These are phyloP conservation scores for Hydnum rufescens DNA, from an alignment of 768 basidiomycete genomes.

Conservation along the genomic window DNA sequence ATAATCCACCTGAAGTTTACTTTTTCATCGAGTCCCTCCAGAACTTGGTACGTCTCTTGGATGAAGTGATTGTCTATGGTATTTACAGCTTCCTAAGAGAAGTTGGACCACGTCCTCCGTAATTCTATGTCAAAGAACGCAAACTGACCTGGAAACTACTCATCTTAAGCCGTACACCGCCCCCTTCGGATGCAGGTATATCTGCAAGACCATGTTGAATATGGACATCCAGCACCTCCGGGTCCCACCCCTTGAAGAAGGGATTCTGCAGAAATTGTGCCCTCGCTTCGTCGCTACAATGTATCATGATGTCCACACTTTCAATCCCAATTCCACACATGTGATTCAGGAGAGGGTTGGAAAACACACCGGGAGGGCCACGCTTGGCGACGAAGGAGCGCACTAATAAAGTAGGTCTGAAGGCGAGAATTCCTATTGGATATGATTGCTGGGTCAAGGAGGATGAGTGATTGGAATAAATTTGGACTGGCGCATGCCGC, in stretches of 20 bases:
- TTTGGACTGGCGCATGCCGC: slow-evolving; percentile 42
- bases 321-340: too few relatives aligned
- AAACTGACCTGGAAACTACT: slow-evolving; percentile 27
- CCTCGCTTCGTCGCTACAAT: slow-evolving; percentile 38
- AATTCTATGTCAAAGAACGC: background rate
- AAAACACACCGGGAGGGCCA: slow-evolving; percentile 28
- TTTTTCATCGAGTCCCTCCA: slow-evolving; percentile 16
- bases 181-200: slow-evolving; percentile 20
- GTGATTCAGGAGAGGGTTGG: background rate
- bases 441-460: slow-evolving; percentile 60
- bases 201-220: slow-evolving; percentile 31
- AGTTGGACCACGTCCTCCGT: background rate
- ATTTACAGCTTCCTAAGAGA: slow-evolving; percentile 32
- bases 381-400: background rate
- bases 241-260: slow-evolving; percentile 59
- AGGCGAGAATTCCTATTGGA: background rate
- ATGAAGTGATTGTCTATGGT: slow-evolving; percentile 28
- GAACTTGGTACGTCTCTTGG: slow-evolving; percentile 22
- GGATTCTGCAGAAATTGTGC: slow-evolving; percentile 28
- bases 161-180: slow-evolving; percentile 42
- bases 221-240: slow-evolving; percentile 39
- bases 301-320: background rate
- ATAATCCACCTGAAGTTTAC: background rate
- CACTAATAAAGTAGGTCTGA: slow-evolving; percentile 7
- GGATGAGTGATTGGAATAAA: slow-evolving; percentile 49